phyloP scores from a whole-genome alignment of 176 grass and related monocot genomes.

The Bothriochloa decipiens region DNA sequence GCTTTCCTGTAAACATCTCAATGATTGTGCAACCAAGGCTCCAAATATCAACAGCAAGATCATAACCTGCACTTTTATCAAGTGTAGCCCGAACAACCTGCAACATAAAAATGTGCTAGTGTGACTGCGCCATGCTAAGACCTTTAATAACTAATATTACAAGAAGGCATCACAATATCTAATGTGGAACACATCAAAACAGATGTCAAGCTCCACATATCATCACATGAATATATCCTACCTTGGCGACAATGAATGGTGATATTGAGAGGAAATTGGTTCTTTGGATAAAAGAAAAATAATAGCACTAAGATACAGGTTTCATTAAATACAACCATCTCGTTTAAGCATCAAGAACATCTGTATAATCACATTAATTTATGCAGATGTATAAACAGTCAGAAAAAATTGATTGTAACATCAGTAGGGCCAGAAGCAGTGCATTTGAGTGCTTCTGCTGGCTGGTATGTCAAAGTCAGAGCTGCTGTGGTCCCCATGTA shows the following conservation, averaged over 20 bases:
- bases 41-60: constrained; percentile 91
- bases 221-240: neutral
- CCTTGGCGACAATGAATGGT: neutral
- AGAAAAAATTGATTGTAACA: constrained; percentile 11
- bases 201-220: constrained; percentile 15
- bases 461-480: neutral
- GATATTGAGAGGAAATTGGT: neutral
- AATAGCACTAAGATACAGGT: constrained; percentile 9
- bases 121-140: constrained; percentile 32
- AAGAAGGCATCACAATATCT: neutral
- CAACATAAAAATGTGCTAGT: constrained; percentile 45
- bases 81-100: constrained; percentile 88
- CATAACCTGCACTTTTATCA: constrained; percentile 73
- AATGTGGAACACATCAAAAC: neutral
- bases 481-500: neutral
- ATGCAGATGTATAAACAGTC: neutral
- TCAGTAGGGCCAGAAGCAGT: neutral
- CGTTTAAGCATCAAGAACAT: neutral
- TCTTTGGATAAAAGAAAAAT: neutral
- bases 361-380: neutral
- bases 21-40: constrained; percentile 92
- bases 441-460: neutral
- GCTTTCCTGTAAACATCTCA: constrained; percentile 91
- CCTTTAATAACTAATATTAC: constrained; percentile 24
- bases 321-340: constrained; percentile 13